phyloP scores from a whole-genome alignment of 2,329 filamentous ascomycete species.

The Fusarium sp. region DNA sequence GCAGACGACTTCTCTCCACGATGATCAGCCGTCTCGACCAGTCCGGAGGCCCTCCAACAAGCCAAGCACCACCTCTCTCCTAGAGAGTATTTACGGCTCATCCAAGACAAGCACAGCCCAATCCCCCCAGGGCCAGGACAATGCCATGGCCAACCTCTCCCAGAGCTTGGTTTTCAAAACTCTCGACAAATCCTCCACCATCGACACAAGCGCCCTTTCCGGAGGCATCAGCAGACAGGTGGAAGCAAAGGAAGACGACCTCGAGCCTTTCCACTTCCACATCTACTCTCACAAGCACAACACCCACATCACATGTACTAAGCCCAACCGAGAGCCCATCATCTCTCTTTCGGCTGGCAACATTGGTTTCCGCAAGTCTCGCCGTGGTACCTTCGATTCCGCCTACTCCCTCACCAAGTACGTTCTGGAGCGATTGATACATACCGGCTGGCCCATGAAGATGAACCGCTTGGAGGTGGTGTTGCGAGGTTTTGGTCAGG shows the following conservation, averaged over 20 bases:
- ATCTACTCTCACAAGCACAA: conserved; percentile 92
- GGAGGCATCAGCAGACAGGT: conserved; percentile 34
- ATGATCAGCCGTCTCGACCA: conserved; percentile 40
- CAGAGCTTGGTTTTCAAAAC: conserved; percentile 55
- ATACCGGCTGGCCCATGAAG: conserved; percentile 79
- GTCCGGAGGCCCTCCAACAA: conserved; percentile 38
- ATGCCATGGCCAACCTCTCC: conserved; percentile 50
- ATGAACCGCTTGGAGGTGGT: conserved; percentile 84
- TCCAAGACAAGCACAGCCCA: conserved; percentile 34
- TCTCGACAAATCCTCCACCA: conserved; percentile 48
- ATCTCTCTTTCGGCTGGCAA: conserved; percentile 86
- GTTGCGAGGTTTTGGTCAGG: conserved; percentile 85
- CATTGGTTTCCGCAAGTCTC: conserved; percentile 88
- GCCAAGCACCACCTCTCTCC: conserved; percentile 46
- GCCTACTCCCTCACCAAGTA: conserved; percentile 90
- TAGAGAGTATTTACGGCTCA: conserved; percentile 51
- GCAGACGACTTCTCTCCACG: conserved; percentile 50
- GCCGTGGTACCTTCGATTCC: conserved; percentile 86
- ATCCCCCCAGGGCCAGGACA: conserved; percentile 40
- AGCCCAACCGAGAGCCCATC: conserved; percentile 81
- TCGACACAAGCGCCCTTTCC: conserved; percentile 50
- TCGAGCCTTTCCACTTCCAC: conserved; percentile 85
- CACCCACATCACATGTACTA: conserved; percentile 89
- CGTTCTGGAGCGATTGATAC: conserved; percentile 84
- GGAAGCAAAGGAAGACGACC: conserved; percentile 50